These are phyloP conservation scores for Porcisia hertigi DNA, from an alignment of 208 protist species.

Conservation along the genomic window DNA sequence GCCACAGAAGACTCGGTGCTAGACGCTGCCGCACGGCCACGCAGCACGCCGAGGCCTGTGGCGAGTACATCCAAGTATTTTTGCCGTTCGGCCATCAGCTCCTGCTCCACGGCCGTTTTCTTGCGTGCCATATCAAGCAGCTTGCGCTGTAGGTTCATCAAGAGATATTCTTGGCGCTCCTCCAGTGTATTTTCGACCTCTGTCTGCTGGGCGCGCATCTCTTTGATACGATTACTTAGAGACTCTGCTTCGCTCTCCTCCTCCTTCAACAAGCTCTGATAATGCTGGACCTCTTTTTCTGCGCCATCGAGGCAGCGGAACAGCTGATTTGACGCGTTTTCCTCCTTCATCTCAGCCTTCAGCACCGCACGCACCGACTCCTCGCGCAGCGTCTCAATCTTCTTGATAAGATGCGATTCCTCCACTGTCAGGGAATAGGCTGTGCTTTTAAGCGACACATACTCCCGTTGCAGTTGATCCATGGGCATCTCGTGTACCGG, in stretches of 20 bases:
- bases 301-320: constrained; percentile 68
- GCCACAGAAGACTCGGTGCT: constrained; percentile 13
- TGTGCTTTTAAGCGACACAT: constrained; percentile 44
- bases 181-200: constrained; percentile 69
- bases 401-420: constrained; percentile 35
- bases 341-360: constrained; percentile 78
- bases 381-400: constrained; percentile 65
- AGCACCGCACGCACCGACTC: constrained; percentile 73
- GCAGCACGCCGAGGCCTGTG: constrained; percentile 35
- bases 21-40: constrained; percentile 10
- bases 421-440: constrained; percentile 45
- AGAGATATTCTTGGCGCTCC: constrained; percentile 69
- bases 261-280: constrained; percentile 51
- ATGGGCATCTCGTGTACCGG: constrained; percentile 54
- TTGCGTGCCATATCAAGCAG: constrained; percentile 59
- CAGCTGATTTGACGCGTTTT: constrained; percentile 76
- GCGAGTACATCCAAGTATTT: constrained; percentile 63
- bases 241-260: constrained; percentile 44
- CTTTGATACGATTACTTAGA: constrained; percentile 50
- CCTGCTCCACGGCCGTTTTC: constrained; percentile 67
- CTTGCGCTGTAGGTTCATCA: constrained; percentile 71
- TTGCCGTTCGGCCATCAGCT: constrained; percentile 72
- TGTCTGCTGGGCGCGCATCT: constrained; percentile 52
- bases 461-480: constrained; percentile 63
- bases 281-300: constrained; percentile 54